Evolutionary conservation across 75 land plant species (phyloP), one percentile per base, ranked within the genome.

Genomic region (Picea sitchensis): DNA sequence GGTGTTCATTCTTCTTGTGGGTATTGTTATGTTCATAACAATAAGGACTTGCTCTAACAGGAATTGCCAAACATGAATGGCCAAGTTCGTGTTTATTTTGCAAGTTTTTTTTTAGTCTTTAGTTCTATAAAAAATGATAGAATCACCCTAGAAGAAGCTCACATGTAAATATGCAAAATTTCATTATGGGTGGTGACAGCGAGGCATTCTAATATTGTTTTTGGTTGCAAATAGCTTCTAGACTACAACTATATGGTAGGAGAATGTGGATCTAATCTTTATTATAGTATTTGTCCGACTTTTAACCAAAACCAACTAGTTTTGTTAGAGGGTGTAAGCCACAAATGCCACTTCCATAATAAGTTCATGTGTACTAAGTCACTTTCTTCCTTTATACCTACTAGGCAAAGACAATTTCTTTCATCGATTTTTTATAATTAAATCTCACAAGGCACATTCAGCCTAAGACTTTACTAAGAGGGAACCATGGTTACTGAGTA

Each of bases 211-310:
- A 65, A 61, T 14, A 68, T 1, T 62, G 30, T 58, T 5, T 67
- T 32, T 77, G n/a, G 26, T 62, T 14, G 71, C 26, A 31, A 80
- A 79, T 84, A 92, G 92, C 67, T 90, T 51, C 67, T 84, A 26
- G 85, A 85, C 18, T 58, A 86, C 9, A 91, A 93, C 77, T 73
- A 85, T 2, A 26, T 65, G 11, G 65, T 80, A 67, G 79, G 81
- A 58, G 89, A 91, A 74, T 93, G 93, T 78, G 91, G 81, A 11
- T 74, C 89, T 6, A 91, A 93, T 41, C 78, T 93, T 14, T 91
- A 85, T 71, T 93, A 93, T 69, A 88, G 91, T 15, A 82, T 69
- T 26, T 93, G 95, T 75, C 86, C 88, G 41, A 80, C 91, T 9
- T 13, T 61, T 47, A 84, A 85, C 20, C 82, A 76, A 75, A 62